A percentile compares a stretch with the other conserved stretches of the same genome.
Conservation (phyloP, 345 rosid genomes). For the Camelina hispida region DNA sequence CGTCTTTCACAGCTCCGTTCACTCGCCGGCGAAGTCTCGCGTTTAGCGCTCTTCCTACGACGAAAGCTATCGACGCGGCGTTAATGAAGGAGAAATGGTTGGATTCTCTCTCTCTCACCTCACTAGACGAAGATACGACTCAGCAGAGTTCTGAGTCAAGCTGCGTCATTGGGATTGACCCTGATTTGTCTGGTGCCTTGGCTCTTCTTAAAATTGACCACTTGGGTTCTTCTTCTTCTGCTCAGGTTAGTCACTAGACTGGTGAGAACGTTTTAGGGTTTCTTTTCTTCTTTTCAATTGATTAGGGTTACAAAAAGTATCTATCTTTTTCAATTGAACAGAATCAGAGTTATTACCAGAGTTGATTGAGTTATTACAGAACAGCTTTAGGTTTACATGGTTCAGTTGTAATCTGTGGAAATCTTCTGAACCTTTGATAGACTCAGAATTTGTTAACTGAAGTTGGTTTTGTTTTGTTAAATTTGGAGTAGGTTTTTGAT, state of each 20-base stretch:
- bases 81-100: constrained; percentile 65
- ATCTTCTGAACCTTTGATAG: background rate
- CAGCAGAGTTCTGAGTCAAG: constrained; percentile 38
- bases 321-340: background rate
- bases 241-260: constrained; percentile 49
- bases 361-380: background rate
- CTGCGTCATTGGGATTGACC: constrained; percentile 85
- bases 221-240: constrained; percentile 53
- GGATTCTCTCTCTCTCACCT: constrained; percentile 61
- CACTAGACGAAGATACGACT: constrained; percentile 28
- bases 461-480: background rate
- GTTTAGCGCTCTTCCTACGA: constrained; percentile 24
- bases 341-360: background rate
- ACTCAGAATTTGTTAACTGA: background rate
- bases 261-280: background rate
- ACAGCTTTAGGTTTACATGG: background rate
- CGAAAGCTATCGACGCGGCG: constrained; percentile 43
- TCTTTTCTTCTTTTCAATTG: background rate
- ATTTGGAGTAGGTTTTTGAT: constrained; percentile 72
- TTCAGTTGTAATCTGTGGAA: background rate
- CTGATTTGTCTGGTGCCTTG: constrained; percentile 81
- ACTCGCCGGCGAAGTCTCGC: constrained; percentile 10
- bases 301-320: background rate
- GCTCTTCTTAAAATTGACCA: constrained; percentile 64
- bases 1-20: constrained; percentile 15